Evolutionary conservation across 345 rosid genomes (phyloP), one percentile per base, ranked within the genome.

Genomic region (Sisymbrium irio): DNA sequence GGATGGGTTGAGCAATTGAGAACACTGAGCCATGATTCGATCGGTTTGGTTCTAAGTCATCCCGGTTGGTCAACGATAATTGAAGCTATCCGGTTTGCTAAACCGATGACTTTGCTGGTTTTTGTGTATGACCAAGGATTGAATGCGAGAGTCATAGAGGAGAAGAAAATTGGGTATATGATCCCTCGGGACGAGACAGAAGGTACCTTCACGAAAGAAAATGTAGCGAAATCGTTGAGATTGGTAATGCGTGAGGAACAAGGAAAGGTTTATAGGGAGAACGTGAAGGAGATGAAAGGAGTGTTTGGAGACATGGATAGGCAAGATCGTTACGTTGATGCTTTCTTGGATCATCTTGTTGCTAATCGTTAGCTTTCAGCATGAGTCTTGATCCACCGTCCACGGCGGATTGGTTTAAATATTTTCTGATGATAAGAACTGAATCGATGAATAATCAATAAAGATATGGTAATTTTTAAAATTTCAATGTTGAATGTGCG

Each of bases 1-100:
- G 77, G 75, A 14, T 82, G 86, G 88, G 86, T 67, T 2, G 88
- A 83, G 33, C 90, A 82, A 9, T 11, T 77, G 20, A 62, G 74
- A 27, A 80, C 80, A 5, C 9, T 81, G 51, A 65, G 54, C 6
- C 87, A 86, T 30, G 71, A 56, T 8, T 80, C 88, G 1, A 72
- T 82, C 3, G 84, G 86, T 8, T 71, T 75, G 72, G 74, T 75
- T 68, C 12, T 83, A 50, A 76, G 79, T 46, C 84, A 83, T 30
- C 47, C 46, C 0, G 83, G 81, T 2, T 78, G 83, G 83, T 65
- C 62, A 62, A 74, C 85, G 0, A 65, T 77, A 1, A 69, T 82
- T 0, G 82, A 82, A 79, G 74, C 73, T 7, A 7, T 82, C 11
- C 68, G 71, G 51, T 77, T 74, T 25, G 76, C 11, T 57, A 74